Conservation (phyloP, 2,329 filamentous ascomycete species). For the Diaporthe humulicola region DNA sequence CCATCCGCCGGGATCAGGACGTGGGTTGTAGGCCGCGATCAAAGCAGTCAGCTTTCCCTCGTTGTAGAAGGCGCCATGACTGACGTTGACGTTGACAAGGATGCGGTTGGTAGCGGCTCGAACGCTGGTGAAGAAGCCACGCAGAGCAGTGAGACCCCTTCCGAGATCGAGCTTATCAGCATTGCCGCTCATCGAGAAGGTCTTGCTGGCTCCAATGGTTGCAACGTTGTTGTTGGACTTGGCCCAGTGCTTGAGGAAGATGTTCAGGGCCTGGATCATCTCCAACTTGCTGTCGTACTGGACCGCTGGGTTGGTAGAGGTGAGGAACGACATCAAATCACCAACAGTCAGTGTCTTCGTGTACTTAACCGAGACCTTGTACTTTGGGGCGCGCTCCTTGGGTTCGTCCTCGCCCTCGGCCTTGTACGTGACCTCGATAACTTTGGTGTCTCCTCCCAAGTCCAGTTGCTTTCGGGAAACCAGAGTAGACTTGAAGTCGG, state of each 20-base stretch:
- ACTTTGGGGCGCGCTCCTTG: constrained; percentile 33
- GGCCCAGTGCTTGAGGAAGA: constrained; percentile 65
- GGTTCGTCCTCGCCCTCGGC: constrained; percentile 49
- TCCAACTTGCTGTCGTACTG: constrained; percentile 45
- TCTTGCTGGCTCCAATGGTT: constrained; percentile 48
- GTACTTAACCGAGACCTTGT: constrained; percentile 44
- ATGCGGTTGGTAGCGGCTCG: constrained; percentile 50
- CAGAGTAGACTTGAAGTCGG: constrained; percentile 51
- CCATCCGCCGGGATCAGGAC: constrained; percentile 27
- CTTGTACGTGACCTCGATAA: constrained; percentile 44
- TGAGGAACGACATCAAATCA: constrained; percentile 46
- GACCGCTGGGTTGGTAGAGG: constrained; percentile 43
- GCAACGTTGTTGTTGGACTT: constrained; percentile 45
- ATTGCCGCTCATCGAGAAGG: constrained; percentile 43
- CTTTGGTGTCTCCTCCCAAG: constrained; percentile 12
- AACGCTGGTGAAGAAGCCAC: constrained; percentile 52
- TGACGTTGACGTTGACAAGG: constrained; percentile 54
- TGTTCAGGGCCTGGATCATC: constrained; percentile 80
- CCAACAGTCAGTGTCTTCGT: constrained; percentile 45
- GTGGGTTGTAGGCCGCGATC: constrained; percentile 38
- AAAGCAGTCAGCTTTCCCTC: constrained; percentile 42
- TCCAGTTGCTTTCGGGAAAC: constrained; percentile 46
- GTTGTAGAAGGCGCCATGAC: constrained; percentile 51
- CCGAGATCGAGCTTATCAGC: constrained; percentile 43
- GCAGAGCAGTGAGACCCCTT: constrained; percentile 47